phyloP scores from a whole-genome alignment of 108 stramenopile species.

The Discostella stelligeroides region DNA sequence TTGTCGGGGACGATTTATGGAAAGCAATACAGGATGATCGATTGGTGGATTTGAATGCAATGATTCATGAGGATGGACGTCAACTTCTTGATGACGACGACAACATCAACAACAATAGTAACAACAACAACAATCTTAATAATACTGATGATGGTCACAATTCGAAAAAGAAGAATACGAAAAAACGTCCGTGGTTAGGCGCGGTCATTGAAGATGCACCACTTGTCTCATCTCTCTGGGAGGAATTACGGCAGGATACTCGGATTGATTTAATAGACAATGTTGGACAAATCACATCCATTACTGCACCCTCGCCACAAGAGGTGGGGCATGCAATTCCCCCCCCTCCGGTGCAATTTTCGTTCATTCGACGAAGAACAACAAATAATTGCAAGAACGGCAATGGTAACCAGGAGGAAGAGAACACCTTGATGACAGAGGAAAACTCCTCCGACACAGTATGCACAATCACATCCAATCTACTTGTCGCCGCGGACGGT shows the following conservation, averaged over 20 bases:
- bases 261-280: constrained; percentile 49
- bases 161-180: constrained; percentile 3
- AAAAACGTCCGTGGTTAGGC: constrained; percentile 56
- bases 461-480: constrained; percentile 36
- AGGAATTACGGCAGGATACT: constrained; percentile 52
- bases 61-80: no score
- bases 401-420: neutral
- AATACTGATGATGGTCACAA: neutral
- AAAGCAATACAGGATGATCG: constrained; percentile 36
- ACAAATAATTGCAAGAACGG: neutral
- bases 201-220: constrained; percentile 75
- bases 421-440: no score
- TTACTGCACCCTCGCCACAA: constrained; percentile 32
- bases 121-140: no score
- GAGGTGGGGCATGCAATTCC: constrained; percentile 35
- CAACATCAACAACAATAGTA: no score
- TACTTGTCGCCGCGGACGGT: constrained; percentile 84
- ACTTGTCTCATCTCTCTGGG: constrained; percentile 64
- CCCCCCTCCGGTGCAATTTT: constrained; percentile 29
- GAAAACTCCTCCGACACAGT: no score
- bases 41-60: constrained; percentile 35
- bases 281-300: constrained; percentile 33
- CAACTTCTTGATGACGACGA: no score
- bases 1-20: constrained; percentile 63
- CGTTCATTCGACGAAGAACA: neutral